A percentile compares a stretch with the other conserved stretches of the same genome.
phyloP scores from a whole-genome alignment of 352 stramenopile species.

The Saprolegnia parasitica region DNA sequence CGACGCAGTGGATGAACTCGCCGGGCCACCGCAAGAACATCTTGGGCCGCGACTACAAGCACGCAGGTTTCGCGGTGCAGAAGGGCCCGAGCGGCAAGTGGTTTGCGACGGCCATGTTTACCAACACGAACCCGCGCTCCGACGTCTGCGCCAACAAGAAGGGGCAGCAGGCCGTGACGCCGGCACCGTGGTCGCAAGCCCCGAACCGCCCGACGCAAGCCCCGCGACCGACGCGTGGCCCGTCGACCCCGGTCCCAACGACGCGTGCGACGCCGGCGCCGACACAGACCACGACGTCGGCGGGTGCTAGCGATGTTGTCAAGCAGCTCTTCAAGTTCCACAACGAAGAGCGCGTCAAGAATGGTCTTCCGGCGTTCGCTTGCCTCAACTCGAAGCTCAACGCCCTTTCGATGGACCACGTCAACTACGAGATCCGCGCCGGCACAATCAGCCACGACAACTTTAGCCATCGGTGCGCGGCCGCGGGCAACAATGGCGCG shows the following conservation, averaged over 20 bases:
- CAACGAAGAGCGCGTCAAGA: not conserved
- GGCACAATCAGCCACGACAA: not conserved
- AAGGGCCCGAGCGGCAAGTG: not conserved
- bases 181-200: not conserved
- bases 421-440: not conserved
- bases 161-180: too few relatives aligned
- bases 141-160: not conserved
- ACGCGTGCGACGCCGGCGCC: not conserved
- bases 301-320: not conserved
- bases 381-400: not conserved
- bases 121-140: not conserved
- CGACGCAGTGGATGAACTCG: constrained; percentile 14
- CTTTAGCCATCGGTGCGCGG: not conserved
- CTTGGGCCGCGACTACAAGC: not conserved
- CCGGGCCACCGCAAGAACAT: constrained; percentile 17
- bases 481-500: not conserved
- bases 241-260: not conserved
- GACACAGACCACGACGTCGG: not conserved
- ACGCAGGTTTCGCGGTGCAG: not conserved
- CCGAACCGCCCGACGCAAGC: not conserved
- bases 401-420: not conserved
- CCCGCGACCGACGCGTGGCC: too few relatives aligned
- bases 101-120: constrained; percentile 8
- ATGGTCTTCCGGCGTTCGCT: not conserved
- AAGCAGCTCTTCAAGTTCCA: not conserved